Base-by-base conservation (phyloP, 176 grass and related monocot species). In the Avena sativa region DNA sequence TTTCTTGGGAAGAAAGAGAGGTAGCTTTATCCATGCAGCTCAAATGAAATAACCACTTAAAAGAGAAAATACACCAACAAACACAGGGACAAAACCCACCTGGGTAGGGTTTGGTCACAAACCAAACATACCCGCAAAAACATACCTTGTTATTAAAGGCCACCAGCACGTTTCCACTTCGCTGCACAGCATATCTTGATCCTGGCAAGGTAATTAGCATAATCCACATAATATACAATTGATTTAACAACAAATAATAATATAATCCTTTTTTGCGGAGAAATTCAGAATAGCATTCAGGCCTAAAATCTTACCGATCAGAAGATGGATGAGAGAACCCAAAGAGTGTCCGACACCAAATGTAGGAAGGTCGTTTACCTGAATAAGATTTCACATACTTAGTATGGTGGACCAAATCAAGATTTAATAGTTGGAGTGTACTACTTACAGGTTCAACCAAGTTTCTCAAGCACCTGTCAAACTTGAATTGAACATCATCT, bases 71-170 rank as follows among this genome's bases (percentile, higher is more conserved):
- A 34, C 28, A 67, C 3, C 5, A 34, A 67, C 28, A 2, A 67
- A 34, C 64, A 67, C 6, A 8, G 30, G 64, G 13, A 67, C 32
- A 30, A 34, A 17, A 15, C 64, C 64, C 28, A 32, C 64, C 5
- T 67, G 14, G 64, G 28, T 9, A 8, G 6, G 14, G 34, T 36
- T 34, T 34, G 13, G 6, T 67, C 0, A 32, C 6, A 66, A 28
- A 64, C 61, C 26, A 30, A 64, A 32, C 36, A 86, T 2, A 74
- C 8, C 9, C 1, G 6, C 15, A 85, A 64, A 74, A 30, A 15
- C 25, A 87, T 83, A 96, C 97, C 92, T 96, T 99, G 62, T 99
- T 99, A 85, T 99, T 99, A 76, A 99, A 99, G 84, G 94, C 55
- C 94, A 99, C 94, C 71, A 99, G 47, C 75, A 94, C 81, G 89